Evolutionary conservation across 2,329 filamentous ascomycete species (phyloP).

Genomic region (Diaporthe vaccinii): DNA sequence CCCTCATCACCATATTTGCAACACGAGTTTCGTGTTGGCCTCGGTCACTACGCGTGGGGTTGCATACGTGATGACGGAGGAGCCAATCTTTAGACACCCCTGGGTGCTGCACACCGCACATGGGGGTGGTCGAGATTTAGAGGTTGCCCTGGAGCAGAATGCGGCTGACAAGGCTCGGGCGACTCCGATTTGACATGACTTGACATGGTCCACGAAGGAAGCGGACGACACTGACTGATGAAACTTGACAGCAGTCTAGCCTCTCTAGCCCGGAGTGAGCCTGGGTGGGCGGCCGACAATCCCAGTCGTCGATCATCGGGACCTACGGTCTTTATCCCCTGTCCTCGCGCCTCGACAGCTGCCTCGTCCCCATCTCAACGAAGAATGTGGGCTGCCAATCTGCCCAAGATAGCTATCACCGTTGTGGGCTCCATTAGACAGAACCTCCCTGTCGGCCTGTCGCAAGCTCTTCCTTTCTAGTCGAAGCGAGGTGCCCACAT

Average conservation of each 20-base stretch:
- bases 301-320: conserved; percentile 37
- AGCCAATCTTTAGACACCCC: neutral
- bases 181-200: conserved; percentile 23
- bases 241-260: conserved; percentile 36
- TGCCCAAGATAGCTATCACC: conserved; percentile 28
- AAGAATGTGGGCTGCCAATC: conserved; percentile 34
- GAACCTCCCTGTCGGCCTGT: conserved; percentile 36
- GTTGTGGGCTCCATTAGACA: conserved; percentile 16
- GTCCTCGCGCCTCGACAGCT: conserved; percentile 27
- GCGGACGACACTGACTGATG: conserved; percentile 19
- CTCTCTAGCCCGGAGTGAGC: neutral
- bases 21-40: neutral
- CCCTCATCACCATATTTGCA: neutral
- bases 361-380: conserved; percentile 25
- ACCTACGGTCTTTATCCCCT: conserved; percentile 4
- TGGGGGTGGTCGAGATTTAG: neutral
- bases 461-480: conserved; percentile 43
- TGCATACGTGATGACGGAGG: conserved; percentile 4
- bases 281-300: neutral
- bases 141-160: neutral
- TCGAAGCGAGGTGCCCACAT: conserved; percentile 37
- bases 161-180: conserved; percentile 19
- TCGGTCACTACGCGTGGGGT: neutral
- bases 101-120: neutral
- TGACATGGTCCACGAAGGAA: conserved; percentile 5